Conservation (phyloP, 257 asterid species). For the Rauvolfia tetraphylla region DNA sequence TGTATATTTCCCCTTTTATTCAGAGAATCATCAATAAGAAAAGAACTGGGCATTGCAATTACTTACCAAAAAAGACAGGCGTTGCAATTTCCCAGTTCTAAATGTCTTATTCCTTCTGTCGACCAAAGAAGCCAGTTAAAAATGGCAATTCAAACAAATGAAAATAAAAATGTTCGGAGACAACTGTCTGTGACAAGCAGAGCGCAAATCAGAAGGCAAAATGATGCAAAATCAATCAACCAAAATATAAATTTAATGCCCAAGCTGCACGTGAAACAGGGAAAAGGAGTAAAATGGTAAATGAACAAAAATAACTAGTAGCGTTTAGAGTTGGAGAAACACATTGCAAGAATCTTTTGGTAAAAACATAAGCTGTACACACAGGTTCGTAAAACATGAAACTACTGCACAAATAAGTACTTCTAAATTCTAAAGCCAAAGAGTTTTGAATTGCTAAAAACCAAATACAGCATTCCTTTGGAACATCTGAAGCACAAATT, state of each 20-base stretch:
- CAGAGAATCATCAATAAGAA: too few species aligned
- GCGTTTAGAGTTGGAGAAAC: constrained; percentile 1
- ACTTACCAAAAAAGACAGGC: too few species aligned
- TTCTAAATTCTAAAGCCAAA: constrained; percentile 24
- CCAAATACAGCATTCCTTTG: constrained; percentile 24
- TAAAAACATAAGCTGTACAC: constrained; percentile 34
- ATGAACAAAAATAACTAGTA: neutral
- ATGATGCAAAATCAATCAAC: neutral
- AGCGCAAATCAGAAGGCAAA: neutral
- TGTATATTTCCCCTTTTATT: too few species aligned
- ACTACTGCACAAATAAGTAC: constrained; percentile 9
- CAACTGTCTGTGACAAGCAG: neutral
- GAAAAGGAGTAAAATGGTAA: too few species aligned
- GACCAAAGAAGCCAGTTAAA: too few species aligned
- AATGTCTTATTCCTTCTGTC: too few species aligned
- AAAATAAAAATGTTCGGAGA: neutral
- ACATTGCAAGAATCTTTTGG: constrained; percentile 5
- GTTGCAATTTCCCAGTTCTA: too few species aligned
- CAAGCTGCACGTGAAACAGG: neutral
- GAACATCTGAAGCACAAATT: constrained; percentile 28
- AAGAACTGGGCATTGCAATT: too few species aligned
- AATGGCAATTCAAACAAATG: neutral
- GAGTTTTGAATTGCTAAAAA: constrained; percentile 27
- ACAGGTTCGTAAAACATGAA: constrained; percentile 14
- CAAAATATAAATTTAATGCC: neutral